phyloP scores from a whole-genome alignment of 345 rosid species.

The Kernera saxatilis region DNA sequence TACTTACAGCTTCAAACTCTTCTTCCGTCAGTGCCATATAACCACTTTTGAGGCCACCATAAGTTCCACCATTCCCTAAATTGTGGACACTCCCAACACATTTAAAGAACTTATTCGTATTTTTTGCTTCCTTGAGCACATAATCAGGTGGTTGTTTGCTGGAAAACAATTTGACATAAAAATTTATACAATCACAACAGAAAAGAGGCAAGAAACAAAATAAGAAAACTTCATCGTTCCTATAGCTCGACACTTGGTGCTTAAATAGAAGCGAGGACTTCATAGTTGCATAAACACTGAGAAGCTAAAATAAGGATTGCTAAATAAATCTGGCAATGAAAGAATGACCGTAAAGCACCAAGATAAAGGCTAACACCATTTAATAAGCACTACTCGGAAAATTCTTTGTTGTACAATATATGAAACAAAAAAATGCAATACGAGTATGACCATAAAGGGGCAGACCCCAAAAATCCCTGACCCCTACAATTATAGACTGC shows the following conservation, averaged over 20 bases:
- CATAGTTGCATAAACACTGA: background rate
- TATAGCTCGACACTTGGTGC: background rate
- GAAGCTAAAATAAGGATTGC: constrained; percentile 4
- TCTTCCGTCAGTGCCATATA: constrained; percentile 76
- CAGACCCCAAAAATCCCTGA: constrained; percentile 3
- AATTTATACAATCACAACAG: constrained; percentile 3
- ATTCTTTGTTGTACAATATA: background rate
- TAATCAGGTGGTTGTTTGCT: constrained; percentile 98
- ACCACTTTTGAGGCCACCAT: constrained; percentile 52
- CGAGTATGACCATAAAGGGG: background rate
- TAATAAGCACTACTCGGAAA: background rate
- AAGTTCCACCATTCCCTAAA: constrained; percentile 52
- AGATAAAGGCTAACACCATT: background rate
- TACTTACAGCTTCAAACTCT: constrained; percentile 93
- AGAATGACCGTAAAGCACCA: background rate
- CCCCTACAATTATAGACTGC: background rate
- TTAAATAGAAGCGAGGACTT: background rate
- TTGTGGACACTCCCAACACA: constrained; percentile 80
- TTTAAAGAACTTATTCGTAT: constrained; percentile 82
- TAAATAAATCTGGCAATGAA: background rate
- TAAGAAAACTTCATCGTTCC: background rate
- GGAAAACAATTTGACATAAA: constrained; percentile 36
- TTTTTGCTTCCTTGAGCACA: constrained; percentile 89
- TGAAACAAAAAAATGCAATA: constrained; percentile 2
- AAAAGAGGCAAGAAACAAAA: background rate